Evolutionary conservation across 306 rosid species (phyloP), one percentile per base, ranked within the genome.

Genomic region (Glycyrrhiza uralensis): DNA sequence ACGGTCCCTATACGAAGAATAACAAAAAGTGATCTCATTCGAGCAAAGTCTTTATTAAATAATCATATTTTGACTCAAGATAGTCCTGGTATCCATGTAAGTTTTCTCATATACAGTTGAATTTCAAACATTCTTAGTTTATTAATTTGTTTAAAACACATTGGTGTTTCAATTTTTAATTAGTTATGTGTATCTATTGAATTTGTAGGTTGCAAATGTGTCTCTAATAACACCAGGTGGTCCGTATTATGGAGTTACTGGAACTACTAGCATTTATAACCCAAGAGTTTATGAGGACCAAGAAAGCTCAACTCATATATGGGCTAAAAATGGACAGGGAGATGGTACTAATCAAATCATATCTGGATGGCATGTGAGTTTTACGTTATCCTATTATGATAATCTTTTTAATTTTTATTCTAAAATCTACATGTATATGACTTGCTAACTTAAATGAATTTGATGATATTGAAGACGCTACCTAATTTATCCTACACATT

Each of bases 301-400:
- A 50, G 4, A 17, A 1, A 28, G 39, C 0, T 5, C 56, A 0
- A 2, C 47, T 60, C 14, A 8, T 13, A 0, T 77, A 9, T 69
- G 45, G 69, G 41, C 50, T 69, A 14, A 10, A 30, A 77, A 39
- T 5, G 76, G 66, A 23, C 1, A 2, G 0, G 10, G 3, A 13
- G 24, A 17, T 18, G 0, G 0, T 6, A 5, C 0, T 3, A 41
- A 60, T 28, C 22, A 12, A 47, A 49, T 74, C 1, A 0, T 2
- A 0, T 1, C 2, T 0, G 71, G 78, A 49, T 74, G 72, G 72
- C 81, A 59, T 13, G 81, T 68, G 24, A 76, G 74, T 75, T 24
- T 51, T 26, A 38, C 1, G 39, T 10, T 26, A 6, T 20, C 0
- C 0, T 0, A 1, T 33, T 20, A 26, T 8, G 4, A 7, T 1